Evolutionary conservation across 1,139 yeast genomes (phyloP).

Genomic region (Yamadazyma buinensis): DNA sequence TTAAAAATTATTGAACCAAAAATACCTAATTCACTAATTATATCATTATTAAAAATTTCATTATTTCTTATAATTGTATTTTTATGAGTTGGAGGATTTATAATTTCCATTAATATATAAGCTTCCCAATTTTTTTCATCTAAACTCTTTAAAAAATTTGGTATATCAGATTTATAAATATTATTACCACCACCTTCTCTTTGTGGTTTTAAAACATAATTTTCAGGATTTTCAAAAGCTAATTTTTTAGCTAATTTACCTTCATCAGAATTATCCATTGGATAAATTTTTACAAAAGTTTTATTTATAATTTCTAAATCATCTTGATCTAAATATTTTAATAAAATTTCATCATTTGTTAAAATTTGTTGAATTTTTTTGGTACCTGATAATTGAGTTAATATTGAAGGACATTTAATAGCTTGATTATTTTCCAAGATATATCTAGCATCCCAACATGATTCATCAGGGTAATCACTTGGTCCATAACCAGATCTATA

Average conservation of each 20-base stretch:
- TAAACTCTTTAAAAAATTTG: constrained; percentile 56
- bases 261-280: constrained; percentile 66
- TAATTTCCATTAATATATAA: constrained; percentile 90
- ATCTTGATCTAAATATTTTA: constrained; percentile 36
- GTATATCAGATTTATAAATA: constrained; percentile 80
- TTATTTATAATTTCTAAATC: constrained; percentile 34
- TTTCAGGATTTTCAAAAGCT: constrained; percentile 65
- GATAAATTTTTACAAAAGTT: constrained; percentile 84
- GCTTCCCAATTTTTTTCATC: constrained; percentile 83
- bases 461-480: constrained; percentile 53
- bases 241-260: constrained; percentile 64
- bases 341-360: constrained; percentile 50
- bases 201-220: constrained; percentile 89
- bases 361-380: constrained; percentile 89
- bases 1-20: constrained; percentile 83
- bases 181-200: constrained; percentile 97
- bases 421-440: constrained; percentile 72
- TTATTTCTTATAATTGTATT: constrained; percentile 73
- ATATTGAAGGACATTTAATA: constrained; percentile 84
- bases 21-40: constrained; percentile 85
- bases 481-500: constrained; percentile 90
- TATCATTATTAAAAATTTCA: constrained; percentile 58
- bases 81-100: constrained; percentile 63
- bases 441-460: constrained; percentile 75
- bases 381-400: constrained; percentile 88